These are phyloP conservation scores for Pseudogymnoascus sp. DNA, from an alignment of 2,329 filamentous ascomycete species.

Conservation along the genomic window DNA sequence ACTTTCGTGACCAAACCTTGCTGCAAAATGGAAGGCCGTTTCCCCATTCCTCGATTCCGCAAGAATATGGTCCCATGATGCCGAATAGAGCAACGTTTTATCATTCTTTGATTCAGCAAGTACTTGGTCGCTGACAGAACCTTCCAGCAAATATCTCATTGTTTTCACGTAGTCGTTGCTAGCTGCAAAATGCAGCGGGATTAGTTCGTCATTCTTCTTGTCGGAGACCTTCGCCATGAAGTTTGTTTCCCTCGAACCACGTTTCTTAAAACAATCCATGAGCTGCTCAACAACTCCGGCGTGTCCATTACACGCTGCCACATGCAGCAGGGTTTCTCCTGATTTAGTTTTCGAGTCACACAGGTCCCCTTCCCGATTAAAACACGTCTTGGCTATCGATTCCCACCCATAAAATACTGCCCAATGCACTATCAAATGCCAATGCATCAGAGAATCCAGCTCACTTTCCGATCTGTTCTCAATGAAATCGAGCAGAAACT, in stretches of 20 bases:
- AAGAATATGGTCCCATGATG: background rate
- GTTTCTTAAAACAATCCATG: background rate
- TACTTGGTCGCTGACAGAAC: background rate
- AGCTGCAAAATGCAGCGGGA: background rate
- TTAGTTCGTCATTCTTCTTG: background rate
- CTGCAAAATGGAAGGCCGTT: background rate
- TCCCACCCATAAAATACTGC: background rate
- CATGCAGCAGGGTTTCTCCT: background rate
- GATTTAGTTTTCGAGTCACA: background rate
- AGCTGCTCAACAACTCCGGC: background rate
- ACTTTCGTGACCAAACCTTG: background rate
- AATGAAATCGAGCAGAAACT: background rate
- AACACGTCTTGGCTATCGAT: background rate
- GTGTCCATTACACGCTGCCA: background rate
- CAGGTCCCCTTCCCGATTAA: background rate
- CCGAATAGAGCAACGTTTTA: background rate
- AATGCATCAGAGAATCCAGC: background rate
- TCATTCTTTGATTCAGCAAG: background rate
- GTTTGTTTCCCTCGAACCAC: background rate
- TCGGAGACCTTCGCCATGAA: background rate
- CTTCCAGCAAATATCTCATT: background rate
- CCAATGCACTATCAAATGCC: background rate
- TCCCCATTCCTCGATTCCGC: background rate
- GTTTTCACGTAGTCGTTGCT: background rate
- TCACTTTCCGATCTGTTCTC: background rate